Conservation (phyloP, 352 stramenopile species). For the Pilasporangium apinafurcum region DNA sequence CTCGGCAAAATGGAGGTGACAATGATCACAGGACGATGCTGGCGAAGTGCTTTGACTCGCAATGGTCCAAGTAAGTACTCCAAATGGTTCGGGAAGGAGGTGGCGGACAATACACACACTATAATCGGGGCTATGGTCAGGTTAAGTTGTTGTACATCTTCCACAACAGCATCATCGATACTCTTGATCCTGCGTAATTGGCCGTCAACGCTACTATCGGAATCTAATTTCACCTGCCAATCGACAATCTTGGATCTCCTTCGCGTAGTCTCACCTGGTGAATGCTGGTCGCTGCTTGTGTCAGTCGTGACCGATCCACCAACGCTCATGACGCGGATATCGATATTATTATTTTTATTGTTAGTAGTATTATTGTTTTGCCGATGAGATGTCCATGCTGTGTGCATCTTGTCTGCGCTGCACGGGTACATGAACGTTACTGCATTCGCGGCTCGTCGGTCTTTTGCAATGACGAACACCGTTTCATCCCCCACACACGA, state of each 20-base stretch:
- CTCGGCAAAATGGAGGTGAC: slow-evolving; percentile 47
- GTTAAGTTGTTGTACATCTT: slow-evolving; percentile 40
- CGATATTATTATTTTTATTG: not conserved
- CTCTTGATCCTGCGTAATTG: slow-evolving; percentile 7
- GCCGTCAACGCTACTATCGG: not conserved
- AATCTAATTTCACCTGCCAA: slow-evolving; percentile 12
- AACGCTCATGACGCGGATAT: too few relatives aligned
- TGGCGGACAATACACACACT: slow-evolving; percentile 54
- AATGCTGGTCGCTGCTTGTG: not conserved
- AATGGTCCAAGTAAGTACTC: slow-evolving; percentile 76
- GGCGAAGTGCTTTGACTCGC: slow-evolving; percentile 55
- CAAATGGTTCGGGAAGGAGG: slow-evolving; percentile 59
- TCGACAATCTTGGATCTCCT: slow-evolving; percentile 27
- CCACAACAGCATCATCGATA: slow-evolving; percentile 42
- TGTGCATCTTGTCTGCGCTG: slow-evolving; percentile 7
- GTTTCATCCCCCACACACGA: slow-evolving; percentile 57
- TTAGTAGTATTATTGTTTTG: slow-evolving; percentile 6
- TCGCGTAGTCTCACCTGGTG: not conserved
- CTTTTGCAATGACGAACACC: slow-evolving; percentile 71
- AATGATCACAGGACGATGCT: slow-evolving; percentile 70
- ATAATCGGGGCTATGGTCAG: slow-evolving; percentile 57
- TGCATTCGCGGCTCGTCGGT: slow-evolving; percentile 39
- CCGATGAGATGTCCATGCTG: slow-evolving; percentile 16
- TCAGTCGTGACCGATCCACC: too few relatives aligned
- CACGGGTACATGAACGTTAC: slow-evolving; percentile 18